Evolutionary conservation across 1,284 basidiomycete genomes (phyloP).

Genomic region (Bondarzewia mesenterica): DNA sequence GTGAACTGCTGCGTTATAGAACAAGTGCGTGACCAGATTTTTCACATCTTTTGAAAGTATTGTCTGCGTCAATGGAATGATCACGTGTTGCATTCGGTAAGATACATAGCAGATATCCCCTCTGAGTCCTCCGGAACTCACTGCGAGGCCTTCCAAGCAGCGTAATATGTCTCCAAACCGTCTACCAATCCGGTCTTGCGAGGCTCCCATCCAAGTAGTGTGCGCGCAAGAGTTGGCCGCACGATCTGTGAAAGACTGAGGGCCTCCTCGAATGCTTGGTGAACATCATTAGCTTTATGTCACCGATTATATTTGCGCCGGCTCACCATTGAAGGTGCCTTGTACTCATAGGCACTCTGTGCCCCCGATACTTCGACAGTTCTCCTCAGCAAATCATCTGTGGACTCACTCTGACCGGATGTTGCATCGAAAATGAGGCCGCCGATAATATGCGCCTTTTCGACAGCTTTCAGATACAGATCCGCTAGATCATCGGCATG

Average conservation of each 20-base stretch:
- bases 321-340: slow-evolving; percentile 29
- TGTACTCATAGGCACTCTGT: slow-evolving; percentile 23
- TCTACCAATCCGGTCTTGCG: slow-evolving; percentile 37
- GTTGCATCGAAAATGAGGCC: slow-evolving; percentile 39
- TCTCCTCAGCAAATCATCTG: slow-evolving; percentile 34
- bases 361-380: slow-evolving; percentile 34
- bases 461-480: slow-evolving; percentile 34
- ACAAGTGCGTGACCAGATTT: too few species aligned
- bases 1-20: too few species aligned
- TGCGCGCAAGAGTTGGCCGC: slow-evolving; percentile 36
- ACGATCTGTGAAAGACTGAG: slow-evolving; percentile 22
- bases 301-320: slow-evolving; percentile 7
- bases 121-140: neutral
- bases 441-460: slow-evolving; percentile 29
- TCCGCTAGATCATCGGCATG: slow-evolving; percentile 47
- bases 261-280: slow-evolving; percentile 25
- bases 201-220: slow-evolving; percentile 40
- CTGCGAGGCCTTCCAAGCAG: slow-evolving; percentile 25
- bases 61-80: neutral
- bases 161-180: slow-evolving; percentile 37
- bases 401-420: slow-evolving; percentile 36
- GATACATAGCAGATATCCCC: neutral
- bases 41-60: too few species aligned
- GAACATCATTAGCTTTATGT: neutral
- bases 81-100: neutral